These are phyloP conservation scores for Nakazawaea holstii DNA, from an alignment of 805 yeast genomes.

Conservation along the genomic window DNA sequence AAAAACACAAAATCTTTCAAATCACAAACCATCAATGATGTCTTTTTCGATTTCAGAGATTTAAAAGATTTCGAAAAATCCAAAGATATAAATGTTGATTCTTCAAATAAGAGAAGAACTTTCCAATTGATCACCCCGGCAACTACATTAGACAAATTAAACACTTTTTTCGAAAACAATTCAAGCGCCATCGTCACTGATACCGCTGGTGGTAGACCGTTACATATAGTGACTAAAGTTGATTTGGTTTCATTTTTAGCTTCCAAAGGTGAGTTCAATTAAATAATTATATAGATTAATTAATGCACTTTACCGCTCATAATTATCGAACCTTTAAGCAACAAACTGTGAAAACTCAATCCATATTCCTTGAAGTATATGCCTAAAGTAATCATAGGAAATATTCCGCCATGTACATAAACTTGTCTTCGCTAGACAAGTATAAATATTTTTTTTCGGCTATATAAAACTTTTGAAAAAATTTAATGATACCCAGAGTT, in stretches of 20 bases:
- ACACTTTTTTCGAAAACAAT: conserved; percentile 77
- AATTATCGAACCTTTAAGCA: no score
- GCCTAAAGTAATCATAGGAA: no score
- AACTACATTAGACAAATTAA: conserved; percentile 63
- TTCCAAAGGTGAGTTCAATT: conserved; percentile 14
- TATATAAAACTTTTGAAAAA: no score
- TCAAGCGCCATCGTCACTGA: conserved; percentile 83
- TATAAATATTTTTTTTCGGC: no score
- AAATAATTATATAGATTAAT: conserved; percentile 65
- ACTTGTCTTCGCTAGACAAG: no score
- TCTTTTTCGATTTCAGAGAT: conserved; percentile 71
- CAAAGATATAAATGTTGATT: conserved; percentile 51
- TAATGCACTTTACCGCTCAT: conserved; percentile 27
- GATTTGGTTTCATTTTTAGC: conserved; percentile 60
- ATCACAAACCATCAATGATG: conserved; percentile 46
- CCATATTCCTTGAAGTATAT: no score
- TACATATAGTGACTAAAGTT: conserved; percentile 84
- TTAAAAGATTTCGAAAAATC: conserved; percentile 63
- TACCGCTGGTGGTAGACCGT: conserved; percentile 56
- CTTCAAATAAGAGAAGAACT: conserved; percentile 55
- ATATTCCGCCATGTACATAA: no score
- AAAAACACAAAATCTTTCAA: conserved; percentile 58
- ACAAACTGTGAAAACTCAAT: no score
- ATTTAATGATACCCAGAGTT: no score
- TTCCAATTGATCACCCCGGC: conserved; percentile 61